Base-by-base conservation (phyloP, 768 basidiomycete species). In the Psilocybe subaeruginosa region DNA sequence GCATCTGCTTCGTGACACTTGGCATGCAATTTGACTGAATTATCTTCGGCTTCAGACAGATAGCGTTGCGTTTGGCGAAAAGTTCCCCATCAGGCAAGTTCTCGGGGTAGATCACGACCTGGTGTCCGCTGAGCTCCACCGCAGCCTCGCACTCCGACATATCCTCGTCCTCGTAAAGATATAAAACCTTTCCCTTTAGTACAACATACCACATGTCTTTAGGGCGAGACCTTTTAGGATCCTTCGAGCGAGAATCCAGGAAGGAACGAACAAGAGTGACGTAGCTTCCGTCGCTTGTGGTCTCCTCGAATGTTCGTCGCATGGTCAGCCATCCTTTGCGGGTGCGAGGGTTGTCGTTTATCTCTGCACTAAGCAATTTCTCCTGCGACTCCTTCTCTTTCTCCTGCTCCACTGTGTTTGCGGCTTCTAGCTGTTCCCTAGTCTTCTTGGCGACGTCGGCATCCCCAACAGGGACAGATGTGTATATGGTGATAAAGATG, bases 141-240 rank as follows among this genome's bases (percentile, higher is more conserved):
- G 89, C 96, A 3, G 90, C 94, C 70, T 90, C 90, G 75, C 93
- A 95, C 66, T 98, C 96, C 56, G 84, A 84, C 88, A 93, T 92
- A 14, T 80, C 82, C 76, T 97, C 95, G 74, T 96, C 92, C 74
- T 97, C 95, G 76, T 97, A 98, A 19, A 99, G 78, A 75, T 94
- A 98, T 31, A 99, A 77, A 41, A 97, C 88, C 68, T 87, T 90
- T 47, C 91, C 93, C 80, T 98, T 98, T 72, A 99, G 82, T 6
- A 90, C 93, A 56, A 90, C 92, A 72, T 89, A 97, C 88, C 92
- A 97, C 84, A 85, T 89, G 72, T 97, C 96, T 76, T 93, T 94
- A 14, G 95, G 93, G 53, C 91, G 83, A 12, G 90, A 87, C 45
- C 85, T 81, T 70, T 90, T 91, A 7, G 93, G 91, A 74, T 95